Conservation (phyloP, 179 eudicot genomes). For the Carnegiea gigantea region DNA sequence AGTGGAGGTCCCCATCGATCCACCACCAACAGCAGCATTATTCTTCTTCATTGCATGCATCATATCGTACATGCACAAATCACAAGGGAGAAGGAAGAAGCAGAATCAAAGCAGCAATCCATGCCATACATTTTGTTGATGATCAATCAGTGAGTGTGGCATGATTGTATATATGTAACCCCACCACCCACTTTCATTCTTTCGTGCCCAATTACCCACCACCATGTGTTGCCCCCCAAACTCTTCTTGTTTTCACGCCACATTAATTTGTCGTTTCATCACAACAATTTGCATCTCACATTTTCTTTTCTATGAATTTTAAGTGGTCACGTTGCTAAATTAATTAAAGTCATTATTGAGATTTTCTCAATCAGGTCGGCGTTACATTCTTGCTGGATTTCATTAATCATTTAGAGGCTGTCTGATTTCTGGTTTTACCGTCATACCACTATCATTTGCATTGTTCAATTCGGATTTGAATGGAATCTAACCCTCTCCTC, state of each 20-base stretch:
- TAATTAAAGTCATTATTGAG: background rate
- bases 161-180: conserved; percentile 21
- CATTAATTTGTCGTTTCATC: background rate
- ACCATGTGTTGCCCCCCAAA: conserved; percentile 14
- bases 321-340: background rate
- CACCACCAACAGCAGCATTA: background rate
- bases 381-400: background rate
- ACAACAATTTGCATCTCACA: background rate
- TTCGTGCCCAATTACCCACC: conserved; percentile 15
- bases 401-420: background rate
- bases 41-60: conserved; percentile 10
- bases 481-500: background rate
- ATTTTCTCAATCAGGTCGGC: background rate
- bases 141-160: background rate
- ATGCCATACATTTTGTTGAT: background rate
- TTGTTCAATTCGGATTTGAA: background rate
- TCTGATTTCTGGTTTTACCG: background rate
- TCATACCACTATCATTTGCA: no score
- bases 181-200: conserved; percentile 32
- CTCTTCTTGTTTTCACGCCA: background rate
- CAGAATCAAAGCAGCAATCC: conserved; percentile 29
- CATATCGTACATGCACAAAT: background rate
- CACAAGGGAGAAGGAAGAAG: background rate
- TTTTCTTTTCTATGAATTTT: background rate
- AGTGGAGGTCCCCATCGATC: conserved; percentile 15